Evolutionary conservation across 2,329 filamentous ascomycete species (phyloP), one percentile per base, ranked within the genome.

Genomic region (Blastomyces parvus): DNA sequence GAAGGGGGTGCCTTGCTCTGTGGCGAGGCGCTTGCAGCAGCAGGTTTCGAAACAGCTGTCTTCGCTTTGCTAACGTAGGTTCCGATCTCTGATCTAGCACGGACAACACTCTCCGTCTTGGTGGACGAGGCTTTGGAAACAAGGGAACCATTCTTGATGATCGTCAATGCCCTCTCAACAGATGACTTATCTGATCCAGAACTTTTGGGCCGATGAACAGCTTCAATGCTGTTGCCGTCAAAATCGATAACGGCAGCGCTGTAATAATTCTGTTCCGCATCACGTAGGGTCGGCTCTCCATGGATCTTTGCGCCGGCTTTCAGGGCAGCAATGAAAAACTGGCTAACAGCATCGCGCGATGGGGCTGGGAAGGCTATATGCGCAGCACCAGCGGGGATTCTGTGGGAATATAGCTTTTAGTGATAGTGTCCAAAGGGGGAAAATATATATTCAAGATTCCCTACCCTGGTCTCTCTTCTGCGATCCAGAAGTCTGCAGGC

Each of bases 181-280:
- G 70, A 22, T 69, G 69, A n/a, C 69, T 73, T 25, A 67, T 69
- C 40, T 69, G 69, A n/a, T 70, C 71, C 69, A 36, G 68, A 65
- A 19, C 70, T 53, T 14, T 25, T 44, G 33, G 56, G 56, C 1
- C 63, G 80, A 73, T 86, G 88, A 59, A 92, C 84, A 38, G 90
- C 88, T 72, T 94, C 89, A 72, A 96, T 86, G 69, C 84, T 88
- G 77, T 96, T 95, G 60, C 89, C 89, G 77, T 96, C 90, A 62
- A 90, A 82, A 74, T 96, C 91, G 65, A 86, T 82, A 50, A 91
- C 78, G 7, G 84, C 83, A 58, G 85, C 84, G 66, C 84, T 86
- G 76, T 86, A 81, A 78, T 84, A 79, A 75, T 83, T 77, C 70
- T 79, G 78, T 2, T 82, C 78, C 22, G 78, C 75, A 71, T 83